These are phyloP conservation scores for Hypomyces rosellus DNA, from an alignment of 2,329 filamentous ascomycete species.

Conservation along the genomic window DNA sequence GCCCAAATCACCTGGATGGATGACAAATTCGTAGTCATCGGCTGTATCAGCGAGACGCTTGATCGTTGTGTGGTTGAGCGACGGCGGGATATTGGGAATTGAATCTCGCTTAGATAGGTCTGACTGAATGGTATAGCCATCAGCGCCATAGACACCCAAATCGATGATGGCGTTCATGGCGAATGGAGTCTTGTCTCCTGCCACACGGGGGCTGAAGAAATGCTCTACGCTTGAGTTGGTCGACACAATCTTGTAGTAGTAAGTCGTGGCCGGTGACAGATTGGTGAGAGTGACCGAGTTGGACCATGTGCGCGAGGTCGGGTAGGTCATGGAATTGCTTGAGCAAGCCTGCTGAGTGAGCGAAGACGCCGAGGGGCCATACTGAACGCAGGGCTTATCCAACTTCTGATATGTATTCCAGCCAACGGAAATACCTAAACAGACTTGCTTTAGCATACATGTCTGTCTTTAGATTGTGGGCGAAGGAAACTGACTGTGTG, in stretches of 20 bases:
- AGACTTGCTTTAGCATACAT: neutral
- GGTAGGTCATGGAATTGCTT: slow-evolving; percentile 41
- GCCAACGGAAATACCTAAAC: slow-evolving; percentile 43
- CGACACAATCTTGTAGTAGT: slow-evolving; percentile 55
- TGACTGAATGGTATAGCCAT: slow-evolving; percentile 26
- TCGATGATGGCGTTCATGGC: slow-evolving; percentile 43
- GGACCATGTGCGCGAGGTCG: slow-evolving; percentile 47
- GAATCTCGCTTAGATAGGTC: slow-evolving; percentile 40
- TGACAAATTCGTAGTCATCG: slow-evolving; percentile 49
- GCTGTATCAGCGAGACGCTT: slow-evolving; percentile 43
- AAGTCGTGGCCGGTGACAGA: slow-evolving; percentile 46
- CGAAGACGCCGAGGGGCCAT: slow-evolving; percentile 36
- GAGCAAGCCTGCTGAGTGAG: slow-evolving; percentile 40
- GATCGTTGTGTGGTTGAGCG: slow-evolving; percentile 54
- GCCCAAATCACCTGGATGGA: slow-evolving; percentile 49
- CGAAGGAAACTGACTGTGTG: slow-evolving; percentile 33
- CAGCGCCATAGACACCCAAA: slow-evolving; percentile 41
- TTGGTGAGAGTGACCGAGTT: slow-evolving; percentile 41
- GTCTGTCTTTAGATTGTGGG: too few species aligned
- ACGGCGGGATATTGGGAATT: slow-evolving; percentile 43
- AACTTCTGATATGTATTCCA: slow-evolving; percentile 52
- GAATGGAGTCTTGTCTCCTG: slow-evolving; percentile 51
- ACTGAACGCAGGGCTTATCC: slow-evolving; percentile 42
- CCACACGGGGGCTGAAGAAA: slow-evolving; percentile 46
- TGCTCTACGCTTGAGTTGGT: slow-evolving; percentile 47